These are phyloP conservation scores for Cladobotryum mycophilum DNA, from an alignment of 2,329 filamentous ascomycete genomes.

Conservation along the genomic window DNA sequence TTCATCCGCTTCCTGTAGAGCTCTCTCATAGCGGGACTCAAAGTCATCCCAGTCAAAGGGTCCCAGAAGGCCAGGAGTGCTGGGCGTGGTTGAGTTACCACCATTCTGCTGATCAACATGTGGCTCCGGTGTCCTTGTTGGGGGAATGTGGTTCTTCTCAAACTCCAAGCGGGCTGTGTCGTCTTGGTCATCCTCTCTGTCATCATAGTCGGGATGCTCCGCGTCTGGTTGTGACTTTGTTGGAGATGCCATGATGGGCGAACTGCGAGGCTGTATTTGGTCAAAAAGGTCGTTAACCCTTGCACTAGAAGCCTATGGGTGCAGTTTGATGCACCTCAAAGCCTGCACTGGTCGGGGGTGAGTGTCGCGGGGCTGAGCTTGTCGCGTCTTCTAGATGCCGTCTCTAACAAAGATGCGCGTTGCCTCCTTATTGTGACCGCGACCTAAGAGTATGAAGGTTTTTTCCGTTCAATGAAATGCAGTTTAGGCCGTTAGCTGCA, in stretches of 20 bases:
- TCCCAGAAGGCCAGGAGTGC: slow-evolving; percentile 46
- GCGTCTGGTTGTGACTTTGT: slow-evolving; percentile 8
- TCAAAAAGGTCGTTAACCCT: background rate
- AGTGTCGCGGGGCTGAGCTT: no score
- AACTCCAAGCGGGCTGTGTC: slow-evolving; percentile 18
- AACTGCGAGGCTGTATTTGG: background rate
- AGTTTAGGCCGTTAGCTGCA: no score
- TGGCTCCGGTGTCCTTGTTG: slow-evolving; percentile 34
- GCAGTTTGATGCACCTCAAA: background rate
- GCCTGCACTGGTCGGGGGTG: background rate
- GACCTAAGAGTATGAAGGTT: no score
- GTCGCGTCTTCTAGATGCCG: no score
- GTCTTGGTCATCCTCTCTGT: slow-evolving; percentile 7
- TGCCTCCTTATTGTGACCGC: no score
- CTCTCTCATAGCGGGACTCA: slow-evolving; percentile 59
- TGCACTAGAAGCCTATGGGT: no score
- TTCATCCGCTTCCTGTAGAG: slow-evolving; percentile 55
- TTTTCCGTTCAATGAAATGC: no score
- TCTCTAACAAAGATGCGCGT: no score
- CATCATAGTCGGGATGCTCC: slow-evolving; percentile 10
- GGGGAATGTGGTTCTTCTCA: slow-evolving; percentile 15
- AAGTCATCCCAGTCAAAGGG: slow-evolving; percentile 75
- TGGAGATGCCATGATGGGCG: slow-evolving; percentile 14
- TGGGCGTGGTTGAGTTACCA: slow-evolving; percentile 33
- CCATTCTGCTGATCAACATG: slow-evolving; percentile 26